These are phyloP conservation scores for Boechera divaricarpa DNA, from an alignment of 345 rosid species.

Conservation along the genomic window DNA sequence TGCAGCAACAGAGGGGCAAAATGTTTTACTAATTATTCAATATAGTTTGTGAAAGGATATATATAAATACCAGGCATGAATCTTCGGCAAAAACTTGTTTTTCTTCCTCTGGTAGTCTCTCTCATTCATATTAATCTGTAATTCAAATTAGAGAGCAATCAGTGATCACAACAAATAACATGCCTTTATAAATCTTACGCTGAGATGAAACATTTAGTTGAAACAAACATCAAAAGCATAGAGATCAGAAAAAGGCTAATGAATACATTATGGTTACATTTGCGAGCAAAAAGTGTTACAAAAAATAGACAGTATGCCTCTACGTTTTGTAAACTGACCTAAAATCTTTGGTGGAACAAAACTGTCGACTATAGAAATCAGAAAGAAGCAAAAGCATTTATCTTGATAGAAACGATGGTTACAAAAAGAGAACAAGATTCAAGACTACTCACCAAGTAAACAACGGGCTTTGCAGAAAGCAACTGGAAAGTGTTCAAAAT, in stretches of 20 bases:
- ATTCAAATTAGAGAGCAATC: slow-evolving; percentile 23
- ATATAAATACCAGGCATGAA: slow-evolving; percentile 87
- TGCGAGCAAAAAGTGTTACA: not conserved
- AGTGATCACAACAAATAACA: slow-evolving; percentile 23
- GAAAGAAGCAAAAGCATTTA: slow-evolving; percentile 24
- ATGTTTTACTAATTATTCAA: not conserved
- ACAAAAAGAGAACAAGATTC: not conserved
- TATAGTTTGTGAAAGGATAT: slow-evolving; percentile 24
- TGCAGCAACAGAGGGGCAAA: not conserved
- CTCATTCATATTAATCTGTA: slow-evolving; percentile 95
- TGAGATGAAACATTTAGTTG: slow-evolving; percentile 1
- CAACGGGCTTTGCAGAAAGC: slow-evolving; percentile 98
- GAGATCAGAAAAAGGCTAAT: slow-evolving; percentile 13
- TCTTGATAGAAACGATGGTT: slow-evolving; percentile 2
- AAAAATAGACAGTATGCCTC: slow-evolving; percentile 5
- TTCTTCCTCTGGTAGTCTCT: slow-evolving; percentile 96
- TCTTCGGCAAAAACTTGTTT: slow-evolving; percentile 96
- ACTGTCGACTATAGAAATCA: slow-evolving; percentile 6
- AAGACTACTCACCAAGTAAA: slow-evolving; percentile 72
- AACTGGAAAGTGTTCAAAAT: slow-evolving; percentile 88
- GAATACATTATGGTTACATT: not conserved
- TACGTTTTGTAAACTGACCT: not conserved
- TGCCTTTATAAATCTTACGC: not conserved
- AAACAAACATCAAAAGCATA: slow-evolving; percentile 6
- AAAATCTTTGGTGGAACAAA: slow-evolving; percentile 12